phyloP scores from a whole-genome alignment of 1,284 basidiomycete species.

The Cryptococcus neoformans region DNA sequence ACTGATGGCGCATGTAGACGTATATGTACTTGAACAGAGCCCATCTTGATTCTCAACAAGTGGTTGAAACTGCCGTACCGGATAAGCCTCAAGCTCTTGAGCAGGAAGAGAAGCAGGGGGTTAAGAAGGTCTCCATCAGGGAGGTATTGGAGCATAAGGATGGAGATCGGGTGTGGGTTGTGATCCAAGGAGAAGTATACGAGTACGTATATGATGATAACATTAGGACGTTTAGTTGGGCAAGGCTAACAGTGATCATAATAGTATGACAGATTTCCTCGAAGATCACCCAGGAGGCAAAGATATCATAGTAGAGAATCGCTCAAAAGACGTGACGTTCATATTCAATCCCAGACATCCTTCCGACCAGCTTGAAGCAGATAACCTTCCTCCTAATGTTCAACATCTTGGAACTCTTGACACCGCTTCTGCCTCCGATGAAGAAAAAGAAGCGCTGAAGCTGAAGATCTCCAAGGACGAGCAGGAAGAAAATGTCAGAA shows the following conservation, averaged over 20 bases:
- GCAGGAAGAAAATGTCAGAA: constrained; percentile 35
- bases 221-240: background rate
- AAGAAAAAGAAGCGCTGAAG: constrained; percentile 32
- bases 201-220: constrained; percentile 28
- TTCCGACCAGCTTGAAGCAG: constrained; percentile 37
- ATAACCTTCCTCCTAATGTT: constrained; percentile 38
- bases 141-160: constrained; percentile 34
- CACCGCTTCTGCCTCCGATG: constrained; percentile 19
- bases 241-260: background rate
- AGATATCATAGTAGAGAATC: constrained; percentile 40
- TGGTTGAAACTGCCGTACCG: constrained; percentile 12
- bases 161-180: constrained; percentile 40
- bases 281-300: constrained; percentile 45
- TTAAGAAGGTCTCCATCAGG: constrained; percentile 12
- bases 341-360: constrained; percentile 46
- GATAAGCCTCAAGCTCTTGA: constrained; percentile 7
- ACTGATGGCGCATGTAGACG: constrained; percentile 8
- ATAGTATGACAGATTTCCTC: constrained; percentile 41
- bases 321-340: constrained; percentile 40
- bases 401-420: constrained; percentile 30
- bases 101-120: background rate
- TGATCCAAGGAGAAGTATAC: constrained; percentile 45
- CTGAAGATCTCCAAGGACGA: constrained; percentile 34
- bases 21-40: constrained; percentile 22
- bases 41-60: constrained; percentile 21